phyloP scores from a whole-genome alignment of 129 eudicot species.

The Flaveria bidentis region DNA sequence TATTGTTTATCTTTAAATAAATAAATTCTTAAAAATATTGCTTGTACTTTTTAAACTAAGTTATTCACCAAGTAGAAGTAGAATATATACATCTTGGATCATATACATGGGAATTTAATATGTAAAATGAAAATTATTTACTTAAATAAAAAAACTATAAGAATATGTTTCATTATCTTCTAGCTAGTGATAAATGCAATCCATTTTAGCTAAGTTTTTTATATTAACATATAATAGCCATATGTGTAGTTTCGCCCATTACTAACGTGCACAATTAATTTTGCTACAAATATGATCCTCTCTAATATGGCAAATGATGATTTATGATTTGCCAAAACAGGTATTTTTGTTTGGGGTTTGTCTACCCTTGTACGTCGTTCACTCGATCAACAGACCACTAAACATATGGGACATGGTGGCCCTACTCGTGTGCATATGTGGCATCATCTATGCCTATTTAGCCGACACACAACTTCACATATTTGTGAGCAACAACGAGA shows the following conservation, averaged over 20 bases:
- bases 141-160: too few species aligned
- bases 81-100: background rate
- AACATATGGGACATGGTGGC: constrained; percentile 68
- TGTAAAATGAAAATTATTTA: too few species aligned
- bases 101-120: too few species aligned
- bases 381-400: constrained; percentile 50
- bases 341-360: constrained; percentile 72
- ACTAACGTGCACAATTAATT: background rate
- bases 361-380: constrained; percentile 68
- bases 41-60: background rate
- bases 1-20: too few species aligned
- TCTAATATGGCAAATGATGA: background rate
- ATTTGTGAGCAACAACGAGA: constrained; percentile 54
- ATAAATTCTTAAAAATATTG: too few species aligned
- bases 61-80: too few species aligned
- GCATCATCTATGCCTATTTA: constrained; percentile 60
- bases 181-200: too few species aligned
- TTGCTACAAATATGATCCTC: background rate
- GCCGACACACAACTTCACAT: constrained; percentile 88
- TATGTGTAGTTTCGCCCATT: too few species aligned
- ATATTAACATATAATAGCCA: too few species aligned
- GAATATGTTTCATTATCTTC: too few species aligned
- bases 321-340: constrained; percentile 33
- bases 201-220: too few species aligned
- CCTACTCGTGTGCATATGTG: constrained; percentile 48